A percentile compares a stretch with the other conserved stretches of the same genome.
phyloP scores from a whole-genome alignment of 164 flowering plant species.

The Malania oleifera region DNA sequence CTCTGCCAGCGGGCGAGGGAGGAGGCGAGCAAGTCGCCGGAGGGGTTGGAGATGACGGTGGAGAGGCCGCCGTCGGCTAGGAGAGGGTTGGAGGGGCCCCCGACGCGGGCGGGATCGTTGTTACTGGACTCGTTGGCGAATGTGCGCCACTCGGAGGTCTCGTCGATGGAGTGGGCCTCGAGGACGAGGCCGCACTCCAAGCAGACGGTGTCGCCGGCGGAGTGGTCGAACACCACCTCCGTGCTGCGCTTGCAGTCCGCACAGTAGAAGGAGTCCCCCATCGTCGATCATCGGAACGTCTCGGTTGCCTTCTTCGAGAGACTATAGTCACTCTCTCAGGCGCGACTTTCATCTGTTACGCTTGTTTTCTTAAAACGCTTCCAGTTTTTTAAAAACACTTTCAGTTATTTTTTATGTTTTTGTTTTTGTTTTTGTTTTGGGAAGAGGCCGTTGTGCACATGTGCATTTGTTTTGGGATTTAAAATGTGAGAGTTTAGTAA shows the following conservation, averaged over 20 bases:
- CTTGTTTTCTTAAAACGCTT: background rate
- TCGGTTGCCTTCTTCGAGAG: too few species aligned
- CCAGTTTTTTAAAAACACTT: too few species aligned
- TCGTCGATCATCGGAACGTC: background rate
- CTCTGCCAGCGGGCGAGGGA: slow-evolving; percentile 9
- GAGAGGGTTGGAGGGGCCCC: slow-evolving; percentile 8
- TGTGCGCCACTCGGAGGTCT: slow-evolving; percentile 17
- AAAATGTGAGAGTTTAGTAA: too few species aligned
- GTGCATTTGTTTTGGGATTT: too few species aligned
- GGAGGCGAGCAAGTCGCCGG: slow-evolving; percentile 2
- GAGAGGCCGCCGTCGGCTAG: background rate
- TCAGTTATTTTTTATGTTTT: too few species aligned
- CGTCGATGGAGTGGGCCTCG: slow-evolving; percentile 11
- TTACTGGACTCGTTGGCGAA: slow-evolving; percentile 8
- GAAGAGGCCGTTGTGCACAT: too few species aligned
- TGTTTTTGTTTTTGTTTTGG: too few species aligned
- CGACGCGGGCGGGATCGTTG: slow-evolving; percentile 14
- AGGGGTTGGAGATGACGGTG: slow-evolving; percentile 1
- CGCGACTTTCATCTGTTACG: too few species aligned
- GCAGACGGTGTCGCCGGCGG: slow-evolving; percentile 15
- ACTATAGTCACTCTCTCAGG: background rate
- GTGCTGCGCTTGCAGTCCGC: slow-evolving; percentile 14
- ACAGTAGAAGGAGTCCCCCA: background rate
- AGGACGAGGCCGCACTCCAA: slow-evolving; percentile 13
- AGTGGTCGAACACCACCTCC: slow-evolving; percentile 5